phyloP scores from a whole-genome alignment of 163 green algal genomes.

The Trebouxiophyceae sp. region DNA sequence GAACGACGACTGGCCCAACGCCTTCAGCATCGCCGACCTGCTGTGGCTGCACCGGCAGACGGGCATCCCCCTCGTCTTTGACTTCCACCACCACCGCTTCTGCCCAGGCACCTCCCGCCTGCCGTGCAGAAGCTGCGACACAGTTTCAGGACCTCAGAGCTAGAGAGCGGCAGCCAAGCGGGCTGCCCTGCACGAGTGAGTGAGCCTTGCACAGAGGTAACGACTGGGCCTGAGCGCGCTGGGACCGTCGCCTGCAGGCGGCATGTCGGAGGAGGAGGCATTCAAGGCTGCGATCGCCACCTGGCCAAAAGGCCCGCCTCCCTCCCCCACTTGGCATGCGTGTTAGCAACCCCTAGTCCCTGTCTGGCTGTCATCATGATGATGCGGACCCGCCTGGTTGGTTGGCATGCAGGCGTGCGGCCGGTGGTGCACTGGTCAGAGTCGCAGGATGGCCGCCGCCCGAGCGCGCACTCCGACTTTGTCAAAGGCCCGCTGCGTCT shows the following conservation, averaged over 20 bases:
- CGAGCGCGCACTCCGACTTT: constrained; percentile 41
- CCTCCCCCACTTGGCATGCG: too few relatives aligned
- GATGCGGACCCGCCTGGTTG: too few relatives aligned
- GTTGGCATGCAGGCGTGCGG: constrained; percentile 31
- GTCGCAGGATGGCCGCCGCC: constrained; percentile 31
- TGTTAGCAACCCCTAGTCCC: too few relatives aligned
- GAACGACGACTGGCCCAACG: constrained; percentile 54
- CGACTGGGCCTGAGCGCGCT: constrained; percentile 8
- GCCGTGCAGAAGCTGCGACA: not conserved
- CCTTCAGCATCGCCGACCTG: constrained; percentile 50
- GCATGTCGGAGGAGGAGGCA: constrained; percentile 43
- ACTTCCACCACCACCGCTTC: constrained; percentile 69
- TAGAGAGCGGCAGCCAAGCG: too few relatives aligned
- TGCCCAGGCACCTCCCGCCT: constrained; percentile 1
- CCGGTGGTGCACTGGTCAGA: constrained; percentile 69
- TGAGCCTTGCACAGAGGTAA: too few relatives aligned
- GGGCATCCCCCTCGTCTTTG: constrained; percentile 57
- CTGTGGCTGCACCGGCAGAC: constrained; percentile 31
- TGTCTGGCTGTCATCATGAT: too few relatives aligned
- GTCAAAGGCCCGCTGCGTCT: constrained; percentile 34
- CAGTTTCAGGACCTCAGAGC: not conserved
- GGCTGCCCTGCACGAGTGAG: not conserved
- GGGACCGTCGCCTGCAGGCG: constrained; percentile 13
- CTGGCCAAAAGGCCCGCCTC: constrained; percentile 36
- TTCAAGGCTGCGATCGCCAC: constrained; percentile 47